These are phyloP conservation scores for Trichophyton schoenleinii DNA, from an alignment of 2,329 filamentous ascomycete species.

Conservation along the genomic window DNA sequence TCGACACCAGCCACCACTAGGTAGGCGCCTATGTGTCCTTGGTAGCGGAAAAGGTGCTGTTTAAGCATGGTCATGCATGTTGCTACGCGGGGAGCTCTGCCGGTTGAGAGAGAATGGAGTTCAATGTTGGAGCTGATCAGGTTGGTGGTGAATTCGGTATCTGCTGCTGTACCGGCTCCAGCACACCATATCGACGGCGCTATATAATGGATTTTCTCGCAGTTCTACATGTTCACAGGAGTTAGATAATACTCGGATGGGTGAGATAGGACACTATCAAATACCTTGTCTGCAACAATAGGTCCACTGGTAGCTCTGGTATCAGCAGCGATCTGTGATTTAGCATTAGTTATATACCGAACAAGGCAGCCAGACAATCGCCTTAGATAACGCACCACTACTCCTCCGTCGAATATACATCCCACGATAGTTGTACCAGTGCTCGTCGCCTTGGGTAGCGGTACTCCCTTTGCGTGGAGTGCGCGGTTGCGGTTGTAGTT, in stretches of 20 bases:
- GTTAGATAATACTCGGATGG: neutral
- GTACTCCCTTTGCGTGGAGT: slow-evolving; percentile 84
- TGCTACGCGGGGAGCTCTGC: slow-evolving; percentile 90
- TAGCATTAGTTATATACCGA: neutral
- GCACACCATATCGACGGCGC: slow-evolving; percentile 98
- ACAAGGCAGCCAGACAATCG: slow-evolving; percentile 15
- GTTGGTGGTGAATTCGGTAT: slow-evolving; percentile 97
- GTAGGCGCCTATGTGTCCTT: slow-evolving; percentile 95
- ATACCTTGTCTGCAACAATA: slow-evolving; percentile 93
- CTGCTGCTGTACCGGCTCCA: slow-evolving; percentile 90
- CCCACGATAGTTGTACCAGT: slow-evolving; percentile 98
- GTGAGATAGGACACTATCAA: slow-evolving; percentile 6
- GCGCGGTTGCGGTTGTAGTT: slow-evolving; percentile 99
- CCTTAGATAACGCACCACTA: slow-evolving; percentile 50
- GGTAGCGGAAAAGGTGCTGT: slow-evolving; percentile 97
- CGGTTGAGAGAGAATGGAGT: slow-evolving; percentile 89
- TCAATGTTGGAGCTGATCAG: slow-evolving; percentile 98
- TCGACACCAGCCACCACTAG: slow-evolving; percentile 94
- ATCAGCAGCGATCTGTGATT: slow-evolving; percentile 76
- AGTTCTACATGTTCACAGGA: slow-evolving; percentile 50
- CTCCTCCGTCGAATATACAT: slow-evolving; percentile 89
- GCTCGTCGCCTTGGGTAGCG: slow-evolving; percentile 92
- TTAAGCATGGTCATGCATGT: slow-evolving; percentile 99
- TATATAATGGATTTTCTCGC: slow-evolving; percentile 99
- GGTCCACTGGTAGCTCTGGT: slow-evolving; percentile 93